A percentile compares a stretch with the other conserved stretches of the same genome.
Conservation (phyloP, 2,329 filamentous ascomycete genomes). For the Aspergillus fijiensis region DNA sequence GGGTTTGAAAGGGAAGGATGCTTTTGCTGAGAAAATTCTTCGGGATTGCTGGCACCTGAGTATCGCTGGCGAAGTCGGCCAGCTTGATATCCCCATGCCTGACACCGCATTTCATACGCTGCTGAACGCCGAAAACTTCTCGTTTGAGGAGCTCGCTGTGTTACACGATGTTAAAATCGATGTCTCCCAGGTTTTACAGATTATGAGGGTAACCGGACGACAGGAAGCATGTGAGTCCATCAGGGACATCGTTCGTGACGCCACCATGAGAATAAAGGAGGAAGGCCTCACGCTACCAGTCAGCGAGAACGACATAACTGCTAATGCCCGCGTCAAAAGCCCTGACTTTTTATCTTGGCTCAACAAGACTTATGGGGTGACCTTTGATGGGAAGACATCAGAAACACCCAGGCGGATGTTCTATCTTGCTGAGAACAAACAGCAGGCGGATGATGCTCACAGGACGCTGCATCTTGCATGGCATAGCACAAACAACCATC, state of each 20-base stretch:
- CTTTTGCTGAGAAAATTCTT: conserved; percentile 37
- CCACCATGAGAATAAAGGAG: conserved; percentile 30
- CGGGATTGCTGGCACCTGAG: conserved; percentile 42
- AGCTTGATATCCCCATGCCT: conserved; percentile 36
- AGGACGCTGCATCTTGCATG: conserved; percentile 36
- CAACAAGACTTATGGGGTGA: conserved; percentile 31
- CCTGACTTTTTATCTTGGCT: conserved; percentile 36
- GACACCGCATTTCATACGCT: conserved; percentile 31
- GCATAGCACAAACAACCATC: conserved; percentile 18
- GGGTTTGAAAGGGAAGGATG: conserved; percentile 31
- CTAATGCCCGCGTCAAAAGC: conserved; percentile 22
- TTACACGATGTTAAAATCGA: conserved; percentile 39
- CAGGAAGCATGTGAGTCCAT: conserved; percentile 35
- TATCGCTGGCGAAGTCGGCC: conserved; percentile 35
- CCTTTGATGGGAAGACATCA: conserved; percentile 24
- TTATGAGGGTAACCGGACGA: conserved; percentile 39
- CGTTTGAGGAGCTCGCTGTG: conserved; percentile 38
- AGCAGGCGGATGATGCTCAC: conserved; percentile 33
- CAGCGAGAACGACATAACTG: conserved; percentile 6
- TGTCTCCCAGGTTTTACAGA: conserved; percentile 31
- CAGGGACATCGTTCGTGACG: conserved; percentile 34
- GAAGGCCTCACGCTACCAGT: conserved; percentile 25
- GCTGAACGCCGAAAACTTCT: conserved; percentile 33
- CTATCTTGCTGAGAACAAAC: conserved; percentile 35
- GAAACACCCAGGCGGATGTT: conserved; percentile 28